A percentile compares a stretch with the other conserved stretches of the same genome.
phyloP scores from a whole-genome alignment of 345 rosid species.

The Camelina hispida region DNA sequence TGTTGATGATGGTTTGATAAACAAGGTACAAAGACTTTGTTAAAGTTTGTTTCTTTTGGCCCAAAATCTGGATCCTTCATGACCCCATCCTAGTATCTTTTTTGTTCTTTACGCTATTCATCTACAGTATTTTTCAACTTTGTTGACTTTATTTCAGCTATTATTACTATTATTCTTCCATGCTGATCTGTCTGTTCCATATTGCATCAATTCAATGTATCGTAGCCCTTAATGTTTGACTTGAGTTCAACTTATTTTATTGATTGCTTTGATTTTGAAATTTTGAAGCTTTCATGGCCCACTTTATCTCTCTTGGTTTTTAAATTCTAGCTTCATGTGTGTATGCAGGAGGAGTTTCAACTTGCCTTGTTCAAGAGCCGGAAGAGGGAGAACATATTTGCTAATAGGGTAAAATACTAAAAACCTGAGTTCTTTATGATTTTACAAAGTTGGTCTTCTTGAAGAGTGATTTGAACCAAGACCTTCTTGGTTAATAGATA shows the following conservation, averaged over 20 bases:
- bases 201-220: slow-evolving; percentile 36
- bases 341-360: slow-evolving; percentile 93
- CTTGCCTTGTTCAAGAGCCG: slow-evolving; percentile 86
- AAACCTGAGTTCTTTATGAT: background rate
- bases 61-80: slow-evolving; percentile 31
- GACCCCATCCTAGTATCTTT: slow-evolving; percentile 25
- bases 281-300: slow-evolving; percentile 35
- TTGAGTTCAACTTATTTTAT: slow-evolving; percentile 14
- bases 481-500: background rate
- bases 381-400: slow-evolving; percentile 95
- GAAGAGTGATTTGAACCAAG: slow-evolving; percentile 7
- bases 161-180: slow-evolving; percentile 14
- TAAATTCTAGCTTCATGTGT: slow-evolving; percentile 33
- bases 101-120: slow-evolving; percentile 32
- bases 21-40: slow-evolving; percentile 63
- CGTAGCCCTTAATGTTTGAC: slow-evolving; percentile 40
- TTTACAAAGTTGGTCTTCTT: background rate
- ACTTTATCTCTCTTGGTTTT: background rate
- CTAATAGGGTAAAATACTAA: slow-evolving; percentile 74
- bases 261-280: slow-evolving; percentile 37
- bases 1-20: slow-evolving; percentile 93
- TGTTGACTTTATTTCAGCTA: slow-evolving; percentile 34
- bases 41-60: slow-evolving; percentile 14
- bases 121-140: slow-evolving; percentile 7
- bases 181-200: slow-evolving; percentile 33